Evolutionary conservation across 2,329 filamentous ascomycete genomes (phyloP), one percentile per base, ranked within the genome.

Genomic region (Capronia americana): DNA sequence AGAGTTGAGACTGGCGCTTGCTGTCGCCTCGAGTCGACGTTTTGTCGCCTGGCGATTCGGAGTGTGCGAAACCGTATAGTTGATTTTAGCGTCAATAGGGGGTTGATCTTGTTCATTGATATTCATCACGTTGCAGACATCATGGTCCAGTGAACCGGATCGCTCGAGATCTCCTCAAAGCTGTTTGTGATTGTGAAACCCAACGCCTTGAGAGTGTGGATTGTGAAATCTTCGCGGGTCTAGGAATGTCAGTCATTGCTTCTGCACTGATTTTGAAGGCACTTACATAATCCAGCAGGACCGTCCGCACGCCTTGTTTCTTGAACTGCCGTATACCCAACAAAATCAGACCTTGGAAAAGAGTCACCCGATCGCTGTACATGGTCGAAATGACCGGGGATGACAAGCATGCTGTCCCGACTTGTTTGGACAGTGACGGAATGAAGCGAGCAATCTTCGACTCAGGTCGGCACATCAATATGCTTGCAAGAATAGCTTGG

Each of bases 261-360:
- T 46, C 24, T 14, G 38, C 24, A 20, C 20, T 6, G 46, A 53
- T 20, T 17, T 54, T 24, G 23, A 20, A 50, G 63, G 38, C 6
- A 83, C 89, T 82, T 80, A 95, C 92, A 86, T 91, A 93, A 76
- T 92, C 92, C 65, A 96, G 78, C 55, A 96, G 82, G 60, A 90
- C 91, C 66, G 88, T 88, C 70, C 86, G 85, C 59, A 90, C 88
- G 68, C 90, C 91, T 75, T 93, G 87, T 72, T 86, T 86, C 77
- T 93, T 94, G 77, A 92, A 91, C 79, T 95, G 92, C 64, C 91
- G 86, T 73, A 95, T 88, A 0, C 91, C 92, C 80, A 96, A 87
- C 68, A 96, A 79, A 14, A 92, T 90, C 69, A 96, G 79, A 0
- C 92, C 92, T 78, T 96, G 92, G 66, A 94, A 84, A 32, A 95